Base-by-base conservation (phyloP, 768 basidiomycete genomes). In the Chiua virens region DNA sequence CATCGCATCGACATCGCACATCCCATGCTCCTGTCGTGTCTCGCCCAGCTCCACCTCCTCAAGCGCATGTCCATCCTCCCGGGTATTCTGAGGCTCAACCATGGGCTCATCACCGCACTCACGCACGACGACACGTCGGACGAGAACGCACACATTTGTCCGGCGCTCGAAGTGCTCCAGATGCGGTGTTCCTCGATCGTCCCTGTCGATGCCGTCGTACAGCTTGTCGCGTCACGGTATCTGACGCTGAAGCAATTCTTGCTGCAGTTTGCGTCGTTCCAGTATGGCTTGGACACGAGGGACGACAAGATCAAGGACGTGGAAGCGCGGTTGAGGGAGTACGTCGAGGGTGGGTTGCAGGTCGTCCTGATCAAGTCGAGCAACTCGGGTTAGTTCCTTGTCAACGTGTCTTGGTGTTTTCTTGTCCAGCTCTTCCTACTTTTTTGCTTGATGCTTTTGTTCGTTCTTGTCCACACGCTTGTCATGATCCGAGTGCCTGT, bases 61-160 rank as follows among this genome's bases (percentile, higher is more conserved):
- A 60, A 50, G 51, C 47, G 43, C 35, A 10, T 70, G 41, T 35
- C 48, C 11, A 59, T 57, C 32, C 49, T 70, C 2, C 66, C 66
- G 5, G 61, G 68, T 13, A 40, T 61, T n/a, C 54, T 70, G 5
- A 53, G 66, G n/a, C 63, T 68, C 35, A 68, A 70, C 35, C 66
- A 70, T 11, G 64, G 62, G 17, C 61, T 68, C 40, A 34, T 68
- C 35, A 28, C 52, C n/a, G 64, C 53, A 32, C 64, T 70, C 17
- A 20, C 58, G 11, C 23, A 48, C 15, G 50, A 52, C 22, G 50
- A 21, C 7, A 8, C 7, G 15, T 15, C 15, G 13, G 36, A 6
- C 18, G 34, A 27, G 9, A 27, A 25, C n/a, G 25, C 47, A 27
- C 23, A 17, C 3, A 23, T 64, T 3, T 70, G 66, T 45, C 68